A percentile compares a stretch with the other conserved stretches of the same genome.
phyloP scores from a whole-genome alignment of 106 monocot species.

The Iris macrosiphon region DNA sequence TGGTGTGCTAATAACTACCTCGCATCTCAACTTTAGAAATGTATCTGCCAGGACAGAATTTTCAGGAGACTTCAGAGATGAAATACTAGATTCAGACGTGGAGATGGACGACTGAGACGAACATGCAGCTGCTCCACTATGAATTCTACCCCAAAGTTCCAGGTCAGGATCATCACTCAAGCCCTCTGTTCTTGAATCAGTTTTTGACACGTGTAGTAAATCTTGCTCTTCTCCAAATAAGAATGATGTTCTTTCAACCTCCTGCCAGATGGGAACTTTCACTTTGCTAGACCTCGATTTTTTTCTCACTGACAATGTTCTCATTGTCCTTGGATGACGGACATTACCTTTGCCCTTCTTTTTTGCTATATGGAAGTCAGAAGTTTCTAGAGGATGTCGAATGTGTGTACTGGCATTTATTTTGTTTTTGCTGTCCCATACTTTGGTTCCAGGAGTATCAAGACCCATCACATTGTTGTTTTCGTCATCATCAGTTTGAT shows the following conservation, averaged over 20 bases:
- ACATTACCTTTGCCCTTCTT: slow-evolving; percentile 32
- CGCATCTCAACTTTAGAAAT: slow-evolving; percentile 87
- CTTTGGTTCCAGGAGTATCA: slow-evolving; percentile 89
- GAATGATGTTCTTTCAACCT: slow-evolving; percentile 65
- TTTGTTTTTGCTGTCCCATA: slow-evolving; percentile 95
- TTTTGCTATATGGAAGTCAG: slow-evolving; percentile 41
- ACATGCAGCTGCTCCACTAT: slow-evolving; percentile 50
- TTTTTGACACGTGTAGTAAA: slow-evolving; percentile 30
- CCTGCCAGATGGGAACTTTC: slow-evolving; percentile 53
- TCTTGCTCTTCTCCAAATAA: slow-evolving; percentile 45
- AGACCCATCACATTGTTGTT: slow-evolving; percentile 64
- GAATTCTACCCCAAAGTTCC: slow-evolving; percentile 41
- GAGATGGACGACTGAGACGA: slow-evolving; percentile 53
- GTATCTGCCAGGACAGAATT: slow-evolving; percentile 66
- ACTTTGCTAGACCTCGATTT: slow-evolving; percentile 40
- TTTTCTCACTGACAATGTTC: slow-evolving; percentile 52
- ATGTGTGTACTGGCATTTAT: slow-evolving; percentile 57
- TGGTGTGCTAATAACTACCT: too few species aligned
- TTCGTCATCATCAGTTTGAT: slow-evolving; percentile 73
- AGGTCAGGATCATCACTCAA: slow-evolving; percentile 40
- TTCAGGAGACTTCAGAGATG: slow-evolving; percentile 34
- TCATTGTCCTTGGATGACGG: slow-evolving; percentile 39
- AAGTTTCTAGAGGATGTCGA: slow-evolving; percentile 86
- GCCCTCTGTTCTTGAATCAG: slow-evolving; percentile 26
- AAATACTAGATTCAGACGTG: slow-evolving; percentile 31